These are phyloP conservation scores for Penicillium crustosum DNA, from an alignment of 2,329 filamentous ascomycete species.

Conservation along the genomic window DNA sequence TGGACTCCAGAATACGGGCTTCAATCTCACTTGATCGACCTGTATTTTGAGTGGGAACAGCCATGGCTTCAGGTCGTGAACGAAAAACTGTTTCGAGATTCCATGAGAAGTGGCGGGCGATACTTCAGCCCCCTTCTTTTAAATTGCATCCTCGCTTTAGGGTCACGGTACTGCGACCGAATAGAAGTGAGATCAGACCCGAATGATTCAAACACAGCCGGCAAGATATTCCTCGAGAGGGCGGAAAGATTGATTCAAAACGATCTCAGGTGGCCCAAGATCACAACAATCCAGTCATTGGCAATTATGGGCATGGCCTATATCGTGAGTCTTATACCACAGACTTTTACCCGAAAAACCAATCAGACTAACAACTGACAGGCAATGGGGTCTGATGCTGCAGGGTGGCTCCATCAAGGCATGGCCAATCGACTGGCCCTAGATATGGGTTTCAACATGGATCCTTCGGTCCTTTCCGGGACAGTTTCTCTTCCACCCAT, in stretches of 20 bases:
- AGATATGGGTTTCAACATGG: constrained; percentile 43
- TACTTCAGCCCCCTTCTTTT: constrained; percentile 36
- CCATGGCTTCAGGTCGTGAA: constrained; percentile 41
- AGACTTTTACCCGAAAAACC: background rate
- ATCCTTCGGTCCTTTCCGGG: constrained; percentile 29
- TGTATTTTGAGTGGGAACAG: constrained; percentile 42
- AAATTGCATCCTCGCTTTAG: constrained; percentile 38
- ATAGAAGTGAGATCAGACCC: constrained; percentile 32
- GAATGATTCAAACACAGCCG: constrained; percentile 37
- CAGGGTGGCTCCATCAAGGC: constrained; percentile 41
- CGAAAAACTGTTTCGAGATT: constrained; percentile 37
- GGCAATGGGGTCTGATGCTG: constrained; percentile 38
- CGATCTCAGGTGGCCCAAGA: constrained; percentile 31
- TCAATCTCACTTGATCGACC: constrained; percentile 32
- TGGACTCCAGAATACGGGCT: constrained; percentile 26
- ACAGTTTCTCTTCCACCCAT: constrained; percentile 26
- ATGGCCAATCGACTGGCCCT: constrained; percentile 40
- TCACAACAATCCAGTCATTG: constrained; percentile 42
- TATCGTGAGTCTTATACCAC: constrained; percentile 23
- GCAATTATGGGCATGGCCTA: constrained; percentile 31
- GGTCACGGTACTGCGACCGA: constrained; percentile 36
- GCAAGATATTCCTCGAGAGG: constrained; percentile 31
- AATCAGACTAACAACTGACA: constrained; percentile 12
- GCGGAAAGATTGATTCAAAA: constrained; percentile 25
- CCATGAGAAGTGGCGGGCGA: constrained; percentile 25